These are phyloP conservation scores for Elsinoe perseae DNA, from an alignment of 2,329 filamentous ascomycete genomes.

Conservation along the genomic window DNA sequence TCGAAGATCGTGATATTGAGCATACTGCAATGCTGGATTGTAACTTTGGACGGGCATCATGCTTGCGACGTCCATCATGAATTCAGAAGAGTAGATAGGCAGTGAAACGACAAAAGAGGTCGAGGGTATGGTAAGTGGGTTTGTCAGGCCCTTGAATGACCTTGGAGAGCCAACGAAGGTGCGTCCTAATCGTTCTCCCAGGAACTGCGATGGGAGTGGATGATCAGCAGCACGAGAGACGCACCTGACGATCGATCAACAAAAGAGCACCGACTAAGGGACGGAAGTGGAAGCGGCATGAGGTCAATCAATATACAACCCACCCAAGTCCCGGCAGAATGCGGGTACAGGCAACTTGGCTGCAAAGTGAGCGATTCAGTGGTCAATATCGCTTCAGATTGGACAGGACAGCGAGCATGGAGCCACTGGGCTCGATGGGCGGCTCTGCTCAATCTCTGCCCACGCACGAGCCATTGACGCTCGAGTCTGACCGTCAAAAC, in stretches of 20 bases:
- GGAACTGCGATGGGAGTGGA: constrained; percentile 13
- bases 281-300: constrained; percentile 14
- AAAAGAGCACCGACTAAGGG: constrained; percentile 12
- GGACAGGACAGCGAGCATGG: constrained; percentile 3
- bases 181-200: constrained; percentile 1
- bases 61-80: constrained; percentile 19
- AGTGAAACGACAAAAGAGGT: neutral
- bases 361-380: constrained; percentile 6
- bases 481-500: neutral
- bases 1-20: constrained; percentile 18
- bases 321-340: constrained; percentile 13
- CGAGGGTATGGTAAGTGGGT: neutral
- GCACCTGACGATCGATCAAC: constrained; percentile 16
- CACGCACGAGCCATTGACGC: constrained; percentile 1
- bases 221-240: constrained; percentile 15
- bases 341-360: constrained; percentile 13
- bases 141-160: neutral
- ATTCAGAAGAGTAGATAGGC: constrained; percentile 4
- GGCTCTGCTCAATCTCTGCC: constrained; percentile 11
- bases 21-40: constrained; percentile 15
- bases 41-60: constrained; percentile 17
- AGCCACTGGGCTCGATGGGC: constrained; percentile 2
- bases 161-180: constrained; percentile 5
- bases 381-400: constrained; percentile 15
- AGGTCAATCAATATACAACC: constrained; percentile 17